Conservation (phyloP, 495 filamentous ascomycete species). For the Lasiosphaeris hirsuta region DNA sequence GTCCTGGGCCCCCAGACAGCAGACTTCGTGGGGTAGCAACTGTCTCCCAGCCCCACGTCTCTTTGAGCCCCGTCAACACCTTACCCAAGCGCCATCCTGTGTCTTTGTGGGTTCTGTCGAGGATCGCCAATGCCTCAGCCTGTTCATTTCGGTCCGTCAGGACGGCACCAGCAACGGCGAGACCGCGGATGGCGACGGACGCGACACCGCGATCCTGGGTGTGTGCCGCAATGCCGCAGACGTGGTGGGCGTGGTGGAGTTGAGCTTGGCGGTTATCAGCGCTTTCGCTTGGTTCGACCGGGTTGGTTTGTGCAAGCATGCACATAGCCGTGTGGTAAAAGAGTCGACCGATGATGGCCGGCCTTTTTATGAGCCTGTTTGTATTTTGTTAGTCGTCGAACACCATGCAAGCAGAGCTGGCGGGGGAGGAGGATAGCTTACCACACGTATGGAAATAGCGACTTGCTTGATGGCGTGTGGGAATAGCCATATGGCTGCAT, state of each 20-base stretch:
- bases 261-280: constrained; percentile 68
- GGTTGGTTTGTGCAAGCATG: constrained; percentile 77
- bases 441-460: constrained; percentile 85
- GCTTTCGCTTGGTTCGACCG: constrained; percentile 47
- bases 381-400: constrained; percentile 16
- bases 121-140: constrained; percentile 74
- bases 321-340: constrained; percentile 87
- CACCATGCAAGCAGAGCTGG: not conserved
- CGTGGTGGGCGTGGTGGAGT: constrained; percentile 68
- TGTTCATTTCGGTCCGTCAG: constrained; percentile 68
- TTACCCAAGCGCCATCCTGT: constrained; percentile 74
- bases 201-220: constrained; percentile 76
- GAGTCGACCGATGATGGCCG: constrained; percentile 76
- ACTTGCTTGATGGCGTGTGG: constrained; percentile 62
- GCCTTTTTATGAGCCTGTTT: constrained; percentile 73
- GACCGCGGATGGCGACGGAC: constrained; percentile 70
- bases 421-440: constrained; percentile 36
- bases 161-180: constrained; percentile 75
- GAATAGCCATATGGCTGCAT: constrained; percentile 85
- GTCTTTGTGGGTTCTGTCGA: constrained; percentile 70
- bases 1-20: not conserved
- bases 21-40: not conserved
- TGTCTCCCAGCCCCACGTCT: constrained; percentile 69
- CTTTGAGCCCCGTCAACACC: constrained; percentile 64
- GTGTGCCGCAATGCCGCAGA: constrained; percentile 86